A percentile compares a stretch with the other conserved stretches of the same genome.
Conservation (phyloP, 2,329 filamentous ascomycete genomes). For the Paraphoma chrysanthemicola region DNA sequence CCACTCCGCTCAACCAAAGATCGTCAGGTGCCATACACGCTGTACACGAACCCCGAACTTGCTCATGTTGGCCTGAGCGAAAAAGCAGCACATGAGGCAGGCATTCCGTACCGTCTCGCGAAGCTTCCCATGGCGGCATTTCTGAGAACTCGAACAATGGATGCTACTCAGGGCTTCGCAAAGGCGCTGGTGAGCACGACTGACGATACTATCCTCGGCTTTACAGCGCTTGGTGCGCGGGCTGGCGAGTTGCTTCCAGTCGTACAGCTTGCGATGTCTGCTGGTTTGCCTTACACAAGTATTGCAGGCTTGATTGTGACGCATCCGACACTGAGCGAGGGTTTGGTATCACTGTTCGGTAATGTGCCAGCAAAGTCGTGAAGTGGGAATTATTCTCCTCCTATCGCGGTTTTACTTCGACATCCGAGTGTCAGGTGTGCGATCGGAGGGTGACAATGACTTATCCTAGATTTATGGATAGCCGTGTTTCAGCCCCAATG, state of each 20-base stretch:
- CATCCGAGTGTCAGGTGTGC: no score
- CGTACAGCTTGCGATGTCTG: constrained; percentile 20
- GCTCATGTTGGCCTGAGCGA: constrained; percentile 17
- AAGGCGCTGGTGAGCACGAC: constrained; percentile 6
- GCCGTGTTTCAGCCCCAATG: not conserved
- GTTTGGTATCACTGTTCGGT: constrained; percentile 10
- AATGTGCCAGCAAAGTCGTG: not conserved
- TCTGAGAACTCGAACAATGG: constrained; percentile 15
- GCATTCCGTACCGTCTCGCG: constrained; percentile 13
- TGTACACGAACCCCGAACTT: constrained; percentile 14
- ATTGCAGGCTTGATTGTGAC: constrained; percentile 12
- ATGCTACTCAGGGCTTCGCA: constrained; percentile 14
- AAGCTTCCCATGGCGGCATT: constrained; percentile 14
- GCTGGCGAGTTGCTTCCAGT: constrained; percentile 19
- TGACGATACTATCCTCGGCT: constrained; percentile 11
- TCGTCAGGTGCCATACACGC: constrained; percentile 15
- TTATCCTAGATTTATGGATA: no score
- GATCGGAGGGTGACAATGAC: no score
- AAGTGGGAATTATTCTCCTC: not conserved
- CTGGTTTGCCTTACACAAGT: constrained; percentile 11
- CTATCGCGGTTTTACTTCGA: no score
- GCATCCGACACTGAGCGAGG: constrained; percentile 18
- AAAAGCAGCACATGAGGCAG: not conserved
- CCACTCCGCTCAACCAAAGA: constrained; percentile 4
- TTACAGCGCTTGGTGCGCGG: constrained; percentile 14